Base-by-base conservation (phyloP, 2,329 filamentous ascomycete genomes). In the Neopestalotiopsis sp. region DNA sequence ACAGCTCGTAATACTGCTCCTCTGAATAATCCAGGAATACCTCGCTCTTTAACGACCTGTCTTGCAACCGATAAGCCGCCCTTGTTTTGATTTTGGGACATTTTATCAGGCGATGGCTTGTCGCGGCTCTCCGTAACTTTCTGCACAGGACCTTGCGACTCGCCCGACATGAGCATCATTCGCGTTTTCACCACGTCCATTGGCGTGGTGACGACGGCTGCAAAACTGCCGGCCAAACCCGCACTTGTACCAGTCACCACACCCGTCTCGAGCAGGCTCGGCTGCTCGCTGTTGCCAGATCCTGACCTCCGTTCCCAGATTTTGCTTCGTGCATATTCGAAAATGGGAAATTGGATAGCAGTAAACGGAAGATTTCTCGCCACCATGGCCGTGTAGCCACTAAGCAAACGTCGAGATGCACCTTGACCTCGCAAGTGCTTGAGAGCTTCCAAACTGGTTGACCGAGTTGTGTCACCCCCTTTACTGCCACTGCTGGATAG, bases 121-220 rank as follows among this genome's bases (percentile, higher is more conserved):
- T 70, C 42, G 52, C 65, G 71, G 60, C 75, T 70, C 28, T 71
- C 76, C 12, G 80, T 72, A 13, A 72, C 75, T 13, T 64, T 77
- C 69, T 76, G 73, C 66, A 72, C 70, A 66, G 74, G 70, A 68
- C 78, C 68, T 67, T 71, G 69, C n/a, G 69, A 77, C 28, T 81
- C 78, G 14, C 83, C 84, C 1, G 90, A 90, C 38, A 87, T 85
- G 32, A 97, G 84, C 94, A 97, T 97, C 81, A 97, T 92, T 64
- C 93, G 84, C 72, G 94, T 97, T 84, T 97, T 97, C 30, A 97
- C 88, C 10, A 97, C 94, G 79, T 97, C 95, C 67, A 94, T 89
- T 0, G 95, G 95, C 65, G 94, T 97, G 1, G 94, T 97, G n/a
- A 96, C 78, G 10, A 93, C 87, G 0, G 94, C 92, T 0, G 94